phyloP scores from a whole-genome alignment of 768 basidiomycete genomes.

The Basidioascus undulatus region DNA sequence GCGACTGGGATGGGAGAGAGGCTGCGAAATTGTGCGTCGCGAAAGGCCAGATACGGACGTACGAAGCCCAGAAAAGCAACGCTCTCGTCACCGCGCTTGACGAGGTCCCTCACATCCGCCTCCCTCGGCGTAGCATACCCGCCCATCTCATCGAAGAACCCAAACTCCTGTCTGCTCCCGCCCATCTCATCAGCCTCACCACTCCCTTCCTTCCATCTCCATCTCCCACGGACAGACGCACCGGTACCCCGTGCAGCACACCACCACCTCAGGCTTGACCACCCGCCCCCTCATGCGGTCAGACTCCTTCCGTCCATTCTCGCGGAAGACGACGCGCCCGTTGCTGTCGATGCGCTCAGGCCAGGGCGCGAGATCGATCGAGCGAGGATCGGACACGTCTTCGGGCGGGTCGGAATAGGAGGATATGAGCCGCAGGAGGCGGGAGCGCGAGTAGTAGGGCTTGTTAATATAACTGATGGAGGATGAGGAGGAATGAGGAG shows the following conservation, averaged over 20 bases:
- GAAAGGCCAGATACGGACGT: too few species aligned
- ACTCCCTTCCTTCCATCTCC: too few species aligned
- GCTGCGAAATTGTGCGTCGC: too few species aligned
- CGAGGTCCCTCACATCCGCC: slow-evolving; percentile 25
- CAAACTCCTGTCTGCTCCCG: slow-evolving; percentile 20
- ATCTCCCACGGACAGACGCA: neutral
- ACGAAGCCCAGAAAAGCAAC: slow-evolving; percentile 35
- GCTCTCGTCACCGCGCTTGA: slow-evolving; percentile 23
- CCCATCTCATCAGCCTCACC: too few species aligned
- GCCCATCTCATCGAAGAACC: slow-evolving; percentile 20
- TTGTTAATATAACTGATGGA: too few species aligned
- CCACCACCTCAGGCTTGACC: slow-evolving; percentile 26
- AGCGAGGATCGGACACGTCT: slow-evolving; percentile 20
- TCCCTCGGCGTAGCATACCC: slow-evolving; percentile 23
- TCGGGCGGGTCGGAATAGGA: slow-evolving; percentile 35
- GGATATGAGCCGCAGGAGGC: slow-evolving; percentile 25
- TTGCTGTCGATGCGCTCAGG: slow-evolving; percentile 23
- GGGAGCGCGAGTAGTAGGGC: slow-evolving; percentile 27
- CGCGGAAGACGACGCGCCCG: slow-evolving; percentile 28
- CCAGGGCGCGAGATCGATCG: slow-evolving; percentile 33
- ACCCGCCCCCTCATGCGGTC: slow-evolving; percentile 21
- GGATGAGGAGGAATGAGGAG: too few species aligned
- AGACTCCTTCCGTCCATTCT: slow-evolving; percentile 22
- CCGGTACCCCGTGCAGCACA: slow-evolving; percentile 28
- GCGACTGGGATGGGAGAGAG: too few species aligned